phyloP scores from a whole-genome alignment of 2,329 filamentous ascomycete genomes.

The Colletotrichum sp. region DNA sequence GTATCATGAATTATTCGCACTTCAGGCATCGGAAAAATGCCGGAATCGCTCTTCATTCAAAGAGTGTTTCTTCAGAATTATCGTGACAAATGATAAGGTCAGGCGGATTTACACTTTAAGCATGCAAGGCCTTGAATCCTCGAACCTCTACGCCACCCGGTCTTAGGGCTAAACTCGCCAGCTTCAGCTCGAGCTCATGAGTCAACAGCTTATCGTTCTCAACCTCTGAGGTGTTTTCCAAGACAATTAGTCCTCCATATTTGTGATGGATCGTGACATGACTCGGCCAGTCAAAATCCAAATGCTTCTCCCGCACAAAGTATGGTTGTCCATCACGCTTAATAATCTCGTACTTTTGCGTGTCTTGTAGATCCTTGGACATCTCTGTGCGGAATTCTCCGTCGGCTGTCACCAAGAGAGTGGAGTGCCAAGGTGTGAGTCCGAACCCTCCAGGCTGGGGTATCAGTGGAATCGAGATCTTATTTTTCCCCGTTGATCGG shows the following conservation, averaged over 20 bases:
- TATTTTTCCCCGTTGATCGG: neutral
- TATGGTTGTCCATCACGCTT: neutral
- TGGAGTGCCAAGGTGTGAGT: neutral
- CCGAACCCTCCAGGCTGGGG: neutral
- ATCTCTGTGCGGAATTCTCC: neutral
- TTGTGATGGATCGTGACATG: neutral
- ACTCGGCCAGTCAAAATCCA: neutral
- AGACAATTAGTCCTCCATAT: neutral
- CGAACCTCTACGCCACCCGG: neutral
- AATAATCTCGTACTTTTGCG: neutral
- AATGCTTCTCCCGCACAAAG: neutral
- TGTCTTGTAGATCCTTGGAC: neutral
- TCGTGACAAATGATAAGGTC: neutral
- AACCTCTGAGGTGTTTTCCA: neutral
- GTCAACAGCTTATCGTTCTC: neutral
- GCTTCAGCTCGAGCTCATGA: neutral
- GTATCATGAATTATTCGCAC: neutral
- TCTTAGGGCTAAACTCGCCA: neutral
- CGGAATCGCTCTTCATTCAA: neutral
- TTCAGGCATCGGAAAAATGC: rapidly evolving
- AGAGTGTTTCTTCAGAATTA: neutral
- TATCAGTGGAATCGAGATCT: neutral
- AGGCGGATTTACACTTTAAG: neutral
- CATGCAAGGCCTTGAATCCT: neutral
- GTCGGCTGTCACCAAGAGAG: neutral